Percentiles rank a stretch among this genome's conserved stretches.
phyloP scores from a whole-genome alignment of 2,329 filamentous ascomycete genomes.

The Stagonosporopsis chrysanthemi region DNA sequence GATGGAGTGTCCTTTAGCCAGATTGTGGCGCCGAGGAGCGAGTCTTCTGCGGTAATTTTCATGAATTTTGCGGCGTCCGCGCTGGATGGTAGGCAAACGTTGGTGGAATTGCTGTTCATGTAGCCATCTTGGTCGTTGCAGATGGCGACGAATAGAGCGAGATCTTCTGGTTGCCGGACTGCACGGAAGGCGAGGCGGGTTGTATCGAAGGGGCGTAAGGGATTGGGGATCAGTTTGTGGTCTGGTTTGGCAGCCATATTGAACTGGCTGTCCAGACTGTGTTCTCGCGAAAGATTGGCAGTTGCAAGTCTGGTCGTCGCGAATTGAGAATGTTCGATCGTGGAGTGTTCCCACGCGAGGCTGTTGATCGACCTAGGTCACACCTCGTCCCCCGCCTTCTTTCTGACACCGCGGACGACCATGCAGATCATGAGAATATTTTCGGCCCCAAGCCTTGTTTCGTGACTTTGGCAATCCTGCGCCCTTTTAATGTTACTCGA shows the following conservation, averaged over 20 bases:
- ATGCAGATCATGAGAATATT: too few species aligned
- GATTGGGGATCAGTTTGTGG: slow-evolving; percentile 3
- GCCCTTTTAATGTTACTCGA: slow-evolving; percentile 13
- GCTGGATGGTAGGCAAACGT: slow-evolving; percentile 27
- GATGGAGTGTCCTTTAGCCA: slow-evolving; percentile 19
- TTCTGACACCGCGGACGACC: too few species aligned
- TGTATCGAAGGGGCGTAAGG: slow-evolving; percentile 31
- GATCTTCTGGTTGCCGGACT: slow-evolving; percentile 30
- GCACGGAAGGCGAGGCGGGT: slow-evolving; percentile 37
- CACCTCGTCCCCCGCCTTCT: too few species aligned
- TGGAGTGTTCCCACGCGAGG: neutral
- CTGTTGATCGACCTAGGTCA: too few species aligned
- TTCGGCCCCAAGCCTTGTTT: too few species aligned
- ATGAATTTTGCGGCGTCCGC: slow-evolving; percentile 27
- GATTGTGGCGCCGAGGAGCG: slow-evolving; percentile 34
- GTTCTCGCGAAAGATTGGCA: neutral
- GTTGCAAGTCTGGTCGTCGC: too few species aligned
- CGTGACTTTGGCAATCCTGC: neutral
- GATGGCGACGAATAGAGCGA: slow-evolving; percentile 34
- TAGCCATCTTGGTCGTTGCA: slow-evolving; percentile 34
- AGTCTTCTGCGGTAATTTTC: slow-evolving; percentile 27
- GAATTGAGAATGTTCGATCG: neutral
- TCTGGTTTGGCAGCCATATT: slow-evolving; percentile 7
- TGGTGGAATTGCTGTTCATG: slow-evolving; percentile 35
- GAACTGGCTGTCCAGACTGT: neutral